phyloP scores from a whole-genome alignment of 768 basidiomycete genomes.

The Leccinum fibrillosum region DNA sequence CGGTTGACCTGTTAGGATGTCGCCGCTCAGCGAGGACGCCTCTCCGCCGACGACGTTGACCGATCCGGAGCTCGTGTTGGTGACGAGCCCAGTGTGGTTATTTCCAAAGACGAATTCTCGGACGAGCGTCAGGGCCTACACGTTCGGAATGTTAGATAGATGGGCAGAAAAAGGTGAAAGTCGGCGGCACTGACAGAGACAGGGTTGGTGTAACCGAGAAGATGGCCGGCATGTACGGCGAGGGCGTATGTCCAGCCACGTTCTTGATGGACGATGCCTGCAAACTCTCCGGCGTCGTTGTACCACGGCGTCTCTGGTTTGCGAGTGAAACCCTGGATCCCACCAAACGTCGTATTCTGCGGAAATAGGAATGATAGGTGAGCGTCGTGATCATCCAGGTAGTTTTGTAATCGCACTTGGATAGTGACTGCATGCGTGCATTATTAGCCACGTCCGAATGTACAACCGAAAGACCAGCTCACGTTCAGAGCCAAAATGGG shows the following conservation, averaged over 20 bases:
- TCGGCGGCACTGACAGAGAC: slow-evolving; percentile 40
- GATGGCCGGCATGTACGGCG: slow-evolving; percentile 38
- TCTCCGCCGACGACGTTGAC: slow-evolving; percentile 49
- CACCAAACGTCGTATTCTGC: slow-evolving; percentile 78
- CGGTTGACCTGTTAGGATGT: slow-evolving; percentile 50
- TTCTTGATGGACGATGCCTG: slow-evolving; percentile 73
- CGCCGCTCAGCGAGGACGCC: slow-evolving; percentile 40
- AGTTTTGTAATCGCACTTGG: slow-evolving; percentile 37
- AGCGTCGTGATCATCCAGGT: not conserved
- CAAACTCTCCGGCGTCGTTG: slow-evolving; percentile 54
- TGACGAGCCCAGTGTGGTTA: slow-evolving; percentile 58
- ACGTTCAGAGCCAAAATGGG: slow-evolving; percentile 66
- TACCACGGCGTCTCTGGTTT: slow-evolving; percentile 67
- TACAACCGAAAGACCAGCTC: slow-evolving; percentile 8
- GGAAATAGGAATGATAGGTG: not conserved
- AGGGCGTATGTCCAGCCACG: slow-evolving; percentile 52
- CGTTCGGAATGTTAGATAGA: not conserved
- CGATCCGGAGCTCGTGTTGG: slow-evolving; percentile 18
- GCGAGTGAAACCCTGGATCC: slow-evolving; percentile 69
- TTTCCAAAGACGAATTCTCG: slow-evolving; percentile 67
- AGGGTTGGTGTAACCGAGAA: slow-evolving; percentile 37
- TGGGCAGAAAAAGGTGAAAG: not conserved
- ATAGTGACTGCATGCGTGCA: slow-evolving; percentile 46
- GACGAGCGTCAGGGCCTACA: slow-evolving; percentile 56
- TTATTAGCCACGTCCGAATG: slow-evolving; percentile 1